Conservation (phyloP, 2,329 filamentous ascomycete species). For the Alternaria burnsii region DNA sequence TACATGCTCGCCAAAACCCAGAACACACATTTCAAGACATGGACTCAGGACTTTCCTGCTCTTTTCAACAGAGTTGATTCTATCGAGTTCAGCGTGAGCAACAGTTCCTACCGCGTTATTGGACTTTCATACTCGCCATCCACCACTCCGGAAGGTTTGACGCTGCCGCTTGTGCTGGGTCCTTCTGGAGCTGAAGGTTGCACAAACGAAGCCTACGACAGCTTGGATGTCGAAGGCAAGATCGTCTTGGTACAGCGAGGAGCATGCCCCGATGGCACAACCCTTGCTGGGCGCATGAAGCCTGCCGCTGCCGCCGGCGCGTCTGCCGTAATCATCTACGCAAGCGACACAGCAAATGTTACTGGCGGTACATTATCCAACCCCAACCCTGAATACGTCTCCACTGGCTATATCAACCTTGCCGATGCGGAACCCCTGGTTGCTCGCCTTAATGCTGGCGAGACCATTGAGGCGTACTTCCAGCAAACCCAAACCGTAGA, state of each 20-base stretch:
- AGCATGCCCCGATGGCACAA: constrained; percentile 54
- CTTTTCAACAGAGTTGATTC: constrained; percentile 54
- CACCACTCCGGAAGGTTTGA: constrained; percentile 56
- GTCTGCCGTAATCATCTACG: constrained; percentile 55
- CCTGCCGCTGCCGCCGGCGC: constrained; percentile 54
- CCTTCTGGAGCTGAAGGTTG: constrained; percentile 53
- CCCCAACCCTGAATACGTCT: constrained; percentile 49
- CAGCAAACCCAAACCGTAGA: constrained; percentile 58
- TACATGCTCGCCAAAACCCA: constrained; percentile 63
- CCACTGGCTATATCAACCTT: constrained; percentile 55
- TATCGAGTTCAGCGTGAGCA: constrained; percentile 52
- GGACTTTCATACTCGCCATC: constrained; percentile 60
- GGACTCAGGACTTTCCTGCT: constrained; percentile 61
- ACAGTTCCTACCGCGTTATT: constrained; percentile 50
- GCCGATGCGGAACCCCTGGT: constrained; percentile 55
- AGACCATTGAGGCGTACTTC: constrained; percentile 52
- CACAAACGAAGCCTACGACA: constrained; percentile 48
- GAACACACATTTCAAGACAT: constrained; percentile 51
- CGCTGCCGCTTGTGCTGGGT: constrained; percentile 52
- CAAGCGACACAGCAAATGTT: constrained; percentile 47
- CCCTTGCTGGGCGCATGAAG: constrained; percentile 52
- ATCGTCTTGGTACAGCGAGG: constrained; percentile 55
- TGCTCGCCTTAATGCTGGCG: constrained; percentile 52
- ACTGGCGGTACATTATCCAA: constrained; percentile 53
- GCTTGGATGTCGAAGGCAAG: constrained; percentile 51